Conservation (phyloP, 768 basidiomycete species). For the Lactarius hengduanensis region DNA sequence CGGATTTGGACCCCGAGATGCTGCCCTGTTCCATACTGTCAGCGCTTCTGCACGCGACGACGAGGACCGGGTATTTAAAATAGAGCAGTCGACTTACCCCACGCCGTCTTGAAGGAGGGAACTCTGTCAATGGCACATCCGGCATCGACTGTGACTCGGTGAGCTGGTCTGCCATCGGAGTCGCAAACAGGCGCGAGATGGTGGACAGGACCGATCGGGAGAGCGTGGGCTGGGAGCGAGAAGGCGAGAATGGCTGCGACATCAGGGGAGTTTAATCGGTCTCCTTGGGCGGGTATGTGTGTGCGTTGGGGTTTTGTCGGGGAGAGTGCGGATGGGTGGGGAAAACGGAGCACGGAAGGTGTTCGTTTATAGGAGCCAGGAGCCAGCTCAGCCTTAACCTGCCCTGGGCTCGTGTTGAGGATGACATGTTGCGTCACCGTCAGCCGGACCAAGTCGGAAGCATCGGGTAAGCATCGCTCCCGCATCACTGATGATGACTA, state of each 20-base stretch:
- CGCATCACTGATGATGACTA: neutral
- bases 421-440: neutral
- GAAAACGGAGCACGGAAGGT: neutral
- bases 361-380: neutral
- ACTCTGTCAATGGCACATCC: conserved; percentile 8
- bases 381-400: neutral
- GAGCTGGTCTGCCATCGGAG: conserved; percentile 9
- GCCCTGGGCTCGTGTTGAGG: neutral
- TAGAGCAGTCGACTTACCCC: conserved; percentile 1
- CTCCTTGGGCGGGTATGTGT: neutral
- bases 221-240: conserved; percentile 7
- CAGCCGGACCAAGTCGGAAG: neutral
- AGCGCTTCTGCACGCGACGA: neutral
- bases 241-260: conserved; percentile 1
- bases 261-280: neutral
- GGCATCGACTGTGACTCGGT: conserved; percentile 10
- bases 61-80: neutral
- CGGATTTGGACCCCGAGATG: neutral
- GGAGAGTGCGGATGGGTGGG: neutral
- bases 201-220: conserved; percentile 11
- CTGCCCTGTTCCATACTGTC: neutral
- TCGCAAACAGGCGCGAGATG: conserved; percentile 15
- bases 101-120: conserved; percentile 5
- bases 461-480: neutral
- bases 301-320: neutral